Evolutionary conservation across 768 basidiomycete species (phyloP).

Genomic region (Serendipita sp.): DNA sequence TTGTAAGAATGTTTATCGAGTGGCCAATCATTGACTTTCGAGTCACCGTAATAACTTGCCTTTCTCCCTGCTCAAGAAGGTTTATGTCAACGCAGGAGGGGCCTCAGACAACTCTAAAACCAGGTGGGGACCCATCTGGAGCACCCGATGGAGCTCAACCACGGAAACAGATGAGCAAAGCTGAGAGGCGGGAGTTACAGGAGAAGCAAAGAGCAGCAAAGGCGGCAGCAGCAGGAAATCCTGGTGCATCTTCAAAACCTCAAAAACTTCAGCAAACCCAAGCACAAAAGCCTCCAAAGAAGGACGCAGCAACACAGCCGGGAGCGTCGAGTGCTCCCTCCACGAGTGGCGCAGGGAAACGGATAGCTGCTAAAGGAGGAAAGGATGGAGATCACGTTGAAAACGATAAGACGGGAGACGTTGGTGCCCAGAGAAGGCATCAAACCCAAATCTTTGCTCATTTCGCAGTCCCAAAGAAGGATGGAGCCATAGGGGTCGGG

Average conservation of each 20-base stretch:
- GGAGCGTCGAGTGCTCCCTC: background rate
- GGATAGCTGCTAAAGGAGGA: constrained; percentile 8
- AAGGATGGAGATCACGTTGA: constrained; percentile 20
- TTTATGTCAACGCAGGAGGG: background rate
- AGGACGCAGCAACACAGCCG: background rate
- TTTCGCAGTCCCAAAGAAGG: constrained; percentile 33
- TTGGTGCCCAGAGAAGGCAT: constrained; percentile 18
- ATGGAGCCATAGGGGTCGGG: constrained; percentile 20
- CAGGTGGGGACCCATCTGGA: background rate
- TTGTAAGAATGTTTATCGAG: too few relatives aligned
- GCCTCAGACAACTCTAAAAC: background rate
- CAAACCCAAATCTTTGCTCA: constrained; percentile 75
- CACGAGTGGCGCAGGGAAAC: background rate
- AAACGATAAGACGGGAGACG: background rate
- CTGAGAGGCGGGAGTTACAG: constrained; percentile 62
- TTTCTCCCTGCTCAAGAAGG: background rate
- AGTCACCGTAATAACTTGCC: too few relatives aligned
- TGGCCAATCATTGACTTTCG: too few relatives aligned
- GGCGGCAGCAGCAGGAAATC: constrained; percentile 27
- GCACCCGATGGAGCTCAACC: constrained; percentile 9
- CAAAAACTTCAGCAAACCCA: background rate
- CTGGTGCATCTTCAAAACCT: background rate
- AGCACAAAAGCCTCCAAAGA: background rate
- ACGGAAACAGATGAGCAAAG: constrained; percentile 44
- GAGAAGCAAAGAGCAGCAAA: constrained; percentile 72